Base-by-base conservation (phyloP, 306 rosid genomes). In the Rosa lucieae region DNA sequence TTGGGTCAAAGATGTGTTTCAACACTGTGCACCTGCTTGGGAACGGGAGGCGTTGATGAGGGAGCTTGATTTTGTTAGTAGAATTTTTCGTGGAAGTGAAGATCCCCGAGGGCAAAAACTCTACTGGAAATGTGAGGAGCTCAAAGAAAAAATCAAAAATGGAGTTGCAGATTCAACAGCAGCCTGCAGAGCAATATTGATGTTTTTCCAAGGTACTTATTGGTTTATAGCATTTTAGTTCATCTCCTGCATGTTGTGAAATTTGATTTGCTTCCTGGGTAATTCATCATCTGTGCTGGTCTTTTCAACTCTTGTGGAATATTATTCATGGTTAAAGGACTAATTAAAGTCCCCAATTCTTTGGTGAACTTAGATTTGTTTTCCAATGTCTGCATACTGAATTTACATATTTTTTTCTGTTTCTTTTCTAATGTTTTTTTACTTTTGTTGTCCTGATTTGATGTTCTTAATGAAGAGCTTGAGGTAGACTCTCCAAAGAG, bases 1-100 rank as follows among this genome's bases (percentile, higher is more conserved):
- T 80, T 93, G 98, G 98, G 99, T 95, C 75, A 93, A 92, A 86
- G 99, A 95, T 84, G 98, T 95, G 79, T 95, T 95, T 81, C 99
- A 90, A 79, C 99, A 95, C 70, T 95, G 99, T 83, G 98, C 94
- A 8, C 96, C 92, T 26, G 80, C 97, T 72, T 95, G 99, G 99
- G 97, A 92, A 17, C 94, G 88, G 70, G 99, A 93, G 71, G 86
- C 98, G 73, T 83, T 93, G 77, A 82, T 84, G 49, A 93, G 97
- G 84, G 98, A 95, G 78, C 97, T 95, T 77, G 98, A 95, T 85
- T 95, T 86, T 85, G 97, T 95, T 46, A 89, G 97, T 83, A 91
- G 98, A 84, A 95, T 95, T 84, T 93, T 95, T 76, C 93, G 75
- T 62, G 98, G 96, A 51, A 92, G 97, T 82, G 92, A 95, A 55